Evolutionary conservation across 1,284 basidiomycete genomes (phyloP).

Genomic region (Austroboletus niveus): DNA sequence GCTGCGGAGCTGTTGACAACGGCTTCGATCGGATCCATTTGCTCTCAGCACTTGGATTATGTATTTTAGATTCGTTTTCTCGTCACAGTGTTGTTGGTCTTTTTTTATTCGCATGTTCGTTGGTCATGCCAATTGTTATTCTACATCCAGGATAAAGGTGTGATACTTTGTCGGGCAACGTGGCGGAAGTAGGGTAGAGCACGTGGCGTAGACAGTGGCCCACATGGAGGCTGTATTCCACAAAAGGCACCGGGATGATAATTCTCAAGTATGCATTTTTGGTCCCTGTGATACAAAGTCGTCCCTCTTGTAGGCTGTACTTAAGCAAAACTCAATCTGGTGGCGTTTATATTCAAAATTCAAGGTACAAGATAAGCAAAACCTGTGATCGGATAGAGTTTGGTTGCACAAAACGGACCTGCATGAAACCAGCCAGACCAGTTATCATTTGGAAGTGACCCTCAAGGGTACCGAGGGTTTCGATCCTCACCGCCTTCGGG

Average conservation of each 20-base stretch:
- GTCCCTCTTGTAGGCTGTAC: background rate
- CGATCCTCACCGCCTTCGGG: conserved; percentile 20
- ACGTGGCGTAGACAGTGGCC: too few species aligned
- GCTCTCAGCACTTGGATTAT: background rate
- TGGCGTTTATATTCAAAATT: conserved; percentile 3
- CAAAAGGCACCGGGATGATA: too few species aligned
- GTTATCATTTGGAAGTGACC: background rate
- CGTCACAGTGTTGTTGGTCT: too few species aligned
- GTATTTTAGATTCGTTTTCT: background rate
- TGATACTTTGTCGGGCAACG: too few species aligned
- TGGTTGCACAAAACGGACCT: background rate
- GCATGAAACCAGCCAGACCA: conserved; percentile 10
- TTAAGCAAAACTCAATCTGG: conserved; percentile 2
- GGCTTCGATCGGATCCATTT: conserved; percentile 1
- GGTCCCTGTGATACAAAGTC: background rate
- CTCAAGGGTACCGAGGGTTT: conserved; percentile 14
- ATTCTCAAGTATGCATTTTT: too few species aligned
- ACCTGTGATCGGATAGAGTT: conserved; percentile 8
- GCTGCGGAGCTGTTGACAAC: conserved; percentile 1
- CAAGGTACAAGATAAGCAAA: background rate
- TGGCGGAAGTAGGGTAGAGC: too few species aligned
- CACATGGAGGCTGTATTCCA: too few species aligned
- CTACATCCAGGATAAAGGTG: too few species aligned
- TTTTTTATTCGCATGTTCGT: too few species aligned
- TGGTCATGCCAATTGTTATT: too few species aligned